A percentile compares a stretch with the other conserved stretches of the same genome.
Evolutionary conservation across 208 protist genomes (phyloP).

Genomic region (Leptomonas seymouri): DNA sequence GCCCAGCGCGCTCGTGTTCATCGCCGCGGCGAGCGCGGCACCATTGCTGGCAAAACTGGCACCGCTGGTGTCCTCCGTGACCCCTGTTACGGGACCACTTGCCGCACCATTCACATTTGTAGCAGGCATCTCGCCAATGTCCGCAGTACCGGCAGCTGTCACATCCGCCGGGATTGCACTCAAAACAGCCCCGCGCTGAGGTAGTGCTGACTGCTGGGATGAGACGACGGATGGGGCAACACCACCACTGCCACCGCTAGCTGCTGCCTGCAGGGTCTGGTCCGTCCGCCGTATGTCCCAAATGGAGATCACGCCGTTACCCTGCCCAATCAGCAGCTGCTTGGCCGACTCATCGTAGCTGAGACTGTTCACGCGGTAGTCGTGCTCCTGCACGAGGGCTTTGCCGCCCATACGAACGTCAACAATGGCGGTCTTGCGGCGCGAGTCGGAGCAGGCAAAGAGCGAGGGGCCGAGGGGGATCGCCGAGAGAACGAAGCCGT

Average conservation of each 20-base stretch:
- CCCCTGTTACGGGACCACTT: not conserved
- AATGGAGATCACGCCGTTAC: slow-evolving; percentile 74
- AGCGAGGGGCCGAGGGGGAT: slow-evolving; percentile 71
- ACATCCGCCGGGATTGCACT: not conserved
- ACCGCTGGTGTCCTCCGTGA: not conserved
- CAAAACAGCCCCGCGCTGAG: not conserved
- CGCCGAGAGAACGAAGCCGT: slow-evolving; percentile 77
- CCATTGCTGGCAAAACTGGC: not conserved
- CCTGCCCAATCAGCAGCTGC: slow-evolving; percentile 83
- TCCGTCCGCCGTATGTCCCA: slow-evolving; percentile 83
- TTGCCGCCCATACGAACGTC: slow-evolving; percentile 54
- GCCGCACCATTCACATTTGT: slow-evolving; percentile 4
- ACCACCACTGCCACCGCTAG: not conserved
- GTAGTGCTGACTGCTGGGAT: slow-evolving; percentile 17
- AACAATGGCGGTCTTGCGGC: slow-evolving; percentile 70
- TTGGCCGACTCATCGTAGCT: slow-evolving; percentile 56
- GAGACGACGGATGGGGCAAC: not conserved
- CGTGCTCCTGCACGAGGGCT: slow-evolving; percentile 59
- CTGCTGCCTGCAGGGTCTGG: slow-evolving; percentile 41
- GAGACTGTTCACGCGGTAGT: slow-evolving; percentile 78
- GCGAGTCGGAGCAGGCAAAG: slow-evolving; percentile 83
- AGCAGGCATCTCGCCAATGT: not conserved
- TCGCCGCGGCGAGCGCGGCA: not conserved
- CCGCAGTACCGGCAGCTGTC: not conserved
- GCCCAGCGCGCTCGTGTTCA: no score